phyloP scores from a whole-genome alignment of 2,329 filamentous ascomycete species.

The Sordariomycetes sp. region DNA sequence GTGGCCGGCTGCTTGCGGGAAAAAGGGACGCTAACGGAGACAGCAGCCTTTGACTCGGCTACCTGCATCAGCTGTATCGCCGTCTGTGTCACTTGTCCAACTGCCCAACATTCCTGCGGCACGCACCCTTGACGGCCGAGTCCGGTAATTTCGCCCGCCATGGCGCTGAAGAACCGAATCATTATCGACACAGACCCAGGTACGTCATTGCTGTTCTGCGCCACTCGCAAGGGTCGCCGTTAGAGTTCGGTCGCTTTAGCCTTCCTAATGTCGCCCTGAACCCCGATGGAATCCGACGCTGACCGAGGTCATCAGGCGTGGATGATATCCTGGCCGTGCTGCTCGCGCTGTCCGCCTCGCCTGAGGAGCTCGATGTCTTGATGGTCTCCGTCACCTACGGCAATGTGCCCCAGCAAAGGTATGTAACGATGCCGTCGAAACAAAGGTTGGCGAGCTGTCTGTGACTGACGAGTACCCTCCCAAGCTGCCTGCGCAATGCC shows the following conservation, averaged over 20 bases:
- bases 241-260: neutral
- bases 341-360: constrained; percentile 66
- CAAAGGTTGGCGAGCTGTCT: neutral
- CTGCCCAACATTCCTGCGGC: neutral
- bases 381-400: constrained; percentile 88
- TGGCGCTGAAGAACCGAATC: constrained; percentile 56
- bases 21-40: neutral
- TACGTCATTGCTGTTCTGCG: constrained; percentile 19
- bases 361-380: constrained; percentile 74
- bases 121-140: neutral
- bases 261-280: neutral
- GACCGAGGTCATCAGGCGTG: constrained; percentile 42
- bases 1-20: neutral
- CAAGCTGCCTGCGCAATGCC: constrained; percentile 68
- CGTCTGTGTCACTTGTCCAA: neutral
- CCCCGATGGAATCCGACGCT: neutral
- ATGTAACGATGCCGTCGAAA: constrained; percentile 4
- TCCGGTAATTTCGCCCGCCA: constrained; percentile 16
- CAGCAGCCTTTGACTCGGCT: neutral
- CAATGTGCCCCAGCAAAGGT: constrained; percentile 81
- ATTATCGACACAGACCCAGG: constrained; percentile 95
- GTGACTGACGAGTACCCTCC: neutral
- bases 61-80: neutral
- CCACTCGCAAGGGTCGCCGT: neutral
- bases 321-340: constrained; percentile 87